phyloP scores from a whole-genome alignment of 257 asterid genomes.

The Fraxinus excelsior region DNA sequence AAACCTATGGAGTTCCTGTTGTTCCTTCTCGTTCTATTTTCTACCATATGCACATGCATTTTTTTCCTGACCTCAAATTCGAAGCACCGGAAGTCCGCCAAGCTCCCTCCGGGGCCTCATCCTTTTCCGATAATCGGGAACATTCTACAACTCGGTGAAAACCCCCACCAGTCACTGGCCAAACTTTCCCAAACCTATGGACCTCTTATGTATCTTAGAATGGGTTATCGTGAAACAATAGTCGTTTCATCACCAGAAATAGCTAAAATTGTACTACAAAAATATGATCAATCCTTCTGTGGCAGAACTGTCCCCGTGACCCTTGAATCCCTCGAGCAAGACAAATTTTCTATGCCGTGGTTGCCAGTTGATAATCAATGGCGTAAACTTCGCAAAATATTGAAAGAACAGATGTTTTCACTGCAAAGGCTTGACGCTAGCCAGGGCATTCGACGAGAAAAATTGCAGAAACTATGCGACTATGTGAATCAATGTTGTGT shows the following conservation, averaged over 20 bases:
- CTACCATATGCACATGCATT: neutral
- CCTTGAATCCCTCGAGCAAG: neutral
- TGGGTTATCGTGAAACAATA: slow-evolving; percentile 14
- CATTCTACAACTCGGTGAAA: slow-evolving; percentile 19
- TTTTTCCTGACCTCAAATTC: slow-evolving; percentile 5
- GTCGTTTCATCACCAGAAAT: slow-evolving; percentile 23
- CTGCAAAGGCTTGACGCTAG: slow-evolving; percentile 22
- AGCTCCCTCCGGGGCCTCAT: slow-evolving; percentile 19
- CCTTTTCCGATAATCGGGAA: slow-evolving; percentile 27
- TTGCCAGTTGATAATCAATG: neutral
- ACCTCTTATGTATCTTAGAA: slow-evolving; percentile 25
- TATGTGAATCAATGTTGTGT: slow-evolving; percentile 15
- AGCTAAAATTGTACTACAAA: slow-evolving; percentile 21
- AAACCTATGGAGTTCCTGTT: neutral
- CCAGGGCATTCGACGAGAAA: slow-evolving; percentile 18
- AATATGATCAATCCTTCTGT: slow-evolving; percentile 15
- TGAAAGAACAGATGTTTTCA: slow-evolving; percentile 20
- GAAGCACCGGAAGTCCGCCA: neutral
- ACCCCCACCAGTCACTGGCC: slow-evolving; percentile 26
- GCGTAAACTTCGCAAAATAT: slow-evolving; percentile 27
- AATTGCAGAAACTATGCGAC: slow-evolving; percentile 16
- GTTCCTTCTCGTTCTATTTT: neutral
- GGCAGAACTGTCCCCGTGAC: neutral
- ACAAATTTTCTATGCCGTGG: slow-evolving; percentile 26
- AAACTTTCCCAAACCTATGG: slow-evolving; percentile 28